Evolutionary conservation across 306 rosid genomes (phyloP), one percentile per base, ranked within the genome.

Genomic region (Inga oerstediana): DNA sequence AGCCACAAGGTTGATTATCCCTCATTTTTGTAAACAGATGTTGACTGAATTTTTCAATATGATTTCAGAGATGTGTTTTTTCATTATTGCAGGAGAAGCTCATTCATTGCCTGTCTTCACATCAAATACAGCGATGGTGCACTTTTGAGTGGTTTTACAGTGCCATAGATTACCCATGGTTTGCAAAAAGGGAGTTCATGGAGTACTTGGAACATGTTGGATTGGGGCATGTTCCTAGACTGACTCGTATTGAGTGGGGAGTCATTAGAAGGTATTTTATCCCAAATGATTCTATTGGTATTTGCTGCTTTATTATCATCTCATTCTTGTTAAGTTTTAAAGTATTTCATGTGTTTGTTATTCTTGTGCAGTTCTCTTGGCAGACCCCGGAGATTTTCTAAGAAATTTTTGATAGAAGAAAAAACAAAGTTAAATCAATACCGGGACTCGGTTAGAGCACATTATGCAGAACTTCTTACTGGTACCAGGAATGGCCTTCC

Each of bases 161-260:
- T 89, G 97, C 97, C 78, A 92, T 96, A 8, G 99, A 96, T 88
- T 94, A 87, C 84, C 99, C 97, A 41, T 96, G 99, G 99, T 96
- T 96, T 86, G 91, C 97, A 10, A 96, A 93, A 87, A 90, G 91
- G 83, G 99, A 96, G 90, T 96, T 96, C 78, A 84, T 88, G 75
- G 99, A 96, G 84, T 96, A 93, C 94, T 88, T 96, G 81, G 88
- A 92, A 84, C 98, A 96, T 27, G 98, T 94, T 86, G 99, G 98
- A 85, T 84, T 96, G 82, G 99, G 97, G 83, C 97, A 92, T 87
- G 92, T 94, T 90, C 92, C 97, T 70, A 91, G 98, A 87, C 86
- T 96, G 92, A 92, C 97, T 85, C 94, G 94, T 75, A 95, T 94
- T 74, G 99, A 96, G 87, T 96, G 99, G 99, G 94, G 97, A 74